Evolutionary conservation across 129 eudicot genomes (phyloP).

Genomic region (Apium graveolens): DNA sequence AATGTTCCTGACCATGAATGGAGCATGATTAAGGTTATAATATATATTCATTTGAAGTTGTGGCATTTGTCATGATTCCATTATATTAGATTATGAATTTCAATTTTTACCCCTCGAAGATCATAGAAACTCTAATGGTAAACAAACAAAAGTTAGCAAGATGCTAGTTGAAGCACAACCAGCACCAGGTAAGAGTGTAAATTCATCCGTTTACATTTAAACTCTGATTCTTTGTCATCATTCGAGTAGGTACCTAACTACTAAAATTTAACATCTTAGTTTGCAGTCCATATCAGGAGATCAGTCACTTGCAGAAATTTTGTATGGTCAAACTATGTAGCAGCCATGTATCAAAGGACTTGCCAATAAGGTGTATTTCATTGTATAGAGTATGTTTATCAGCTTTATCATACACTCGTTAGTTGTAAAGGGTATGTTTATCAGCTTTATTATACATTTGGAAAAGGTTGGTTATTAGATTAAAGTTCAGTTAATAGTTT

Average conservation of each 20-base stretch:
- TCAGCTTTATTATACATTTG: too few relatives aligned
- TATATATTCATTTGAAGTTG: not conserved
- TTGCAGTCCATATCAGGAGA: slow-evolving; percentile 95
- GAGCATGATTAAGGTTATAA: slow-evolving; percentile 93
- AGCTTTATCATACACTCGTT: not conserved
- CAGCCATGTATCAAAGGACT: slow-evolving; percentile 32
- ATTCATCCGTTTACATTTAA: not conserved
- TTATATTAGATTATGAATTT: not conserved
- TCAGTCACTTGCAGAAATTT: slow-evolving; percentile 72
- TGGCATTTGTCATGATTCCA: not conserved
- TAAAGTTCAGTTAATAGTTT: not conserved
- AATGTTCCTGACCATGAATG: slow-evolving; percentile 65
- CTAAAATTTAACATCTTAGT: slow-evolving; percentile 15
- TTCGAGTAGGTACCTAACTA: not conserved
- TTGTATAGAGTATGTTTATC: slow-evolving; percentile 63
- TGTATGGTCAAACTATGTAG: slow-evolving; percentile 45
- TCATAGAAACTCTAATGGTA: slow-evolving; percentile 63
- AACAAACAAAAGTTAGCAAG: slow-evolving; percentile 45
- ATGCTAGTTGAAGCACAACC: slow-evolving; percentile 95
- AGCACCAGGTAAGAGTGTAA: slow-evolving; percentile 61
- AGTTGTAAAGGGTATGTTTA: too few relatives aligned
- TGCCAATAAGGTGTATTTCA: slow-evolving; percentile 64
- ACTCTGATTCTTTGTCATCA: not conserved
- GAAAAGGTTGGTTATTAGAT: not conserved
- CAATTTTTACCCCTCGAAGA: slow-evolving; percentile 25